Evolutionary conservation across 768 basidiomycete genomes (phyloP), one percentile per base, ranked within the genome.

Genomic region (Tulasnella calospora): DNA sequence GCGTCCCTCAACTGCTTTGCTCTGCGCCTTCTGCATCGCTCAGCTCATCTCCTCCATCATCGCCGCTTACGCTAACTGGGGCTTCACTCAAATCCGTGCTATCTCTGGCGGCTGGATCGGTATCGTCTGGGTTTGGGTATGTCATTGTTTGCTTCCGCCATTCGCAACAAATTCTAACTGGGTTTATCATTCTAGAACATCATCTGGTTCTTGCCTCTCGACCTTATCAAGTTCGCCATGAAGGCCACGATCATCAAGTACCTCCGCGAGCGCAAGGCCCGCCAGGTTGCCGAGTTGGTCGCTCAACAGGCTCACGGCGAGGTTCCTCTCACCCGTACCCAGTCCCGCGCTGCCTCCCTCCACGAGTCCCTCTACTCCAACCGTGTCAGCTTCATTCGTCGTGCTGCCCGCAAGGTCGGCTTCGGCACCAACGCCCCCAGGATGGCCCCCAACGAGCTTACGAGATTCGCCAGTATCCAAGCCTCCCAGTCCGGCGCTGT

Each of bases 31-130:
- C 90, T 91, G 90, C 84, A 83, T 98, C 78, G 97, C 97, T 23
- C 97, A 99, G 86, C 90, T 98, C 79, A 87, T 99, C 75, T 95
- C 96, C 1, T 94, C 94, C 55, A 96, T 99, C 87, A 98, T 99
- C 81, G 96, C 96, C 71, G 94, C 88, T 15, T 99, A 92, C 85
- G 96, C 89, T 82, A 83, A 98, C 89, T 98, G 93, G 93, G 93
- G 94, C 84, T 99, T 99, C 90, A 96, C 96, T 44, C 84, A 91
- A 76, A 93, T 98, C 80, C 84, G 87, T 44, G 83, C 86, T 33
- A 91, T 98, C 84, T 94, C 92, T 80, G 96, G 94, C 83, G 93
- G 91, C 36, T 98, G 96, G 96, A 94, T 98, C 81, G 97, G 96
- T 86, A 96, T 99, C 81, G 89, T 97, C 79, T 98, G 96, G 96